Conservation (phyloP, 768 basidiomycete genomes). For the Hygrocybe punicea region DNA sequence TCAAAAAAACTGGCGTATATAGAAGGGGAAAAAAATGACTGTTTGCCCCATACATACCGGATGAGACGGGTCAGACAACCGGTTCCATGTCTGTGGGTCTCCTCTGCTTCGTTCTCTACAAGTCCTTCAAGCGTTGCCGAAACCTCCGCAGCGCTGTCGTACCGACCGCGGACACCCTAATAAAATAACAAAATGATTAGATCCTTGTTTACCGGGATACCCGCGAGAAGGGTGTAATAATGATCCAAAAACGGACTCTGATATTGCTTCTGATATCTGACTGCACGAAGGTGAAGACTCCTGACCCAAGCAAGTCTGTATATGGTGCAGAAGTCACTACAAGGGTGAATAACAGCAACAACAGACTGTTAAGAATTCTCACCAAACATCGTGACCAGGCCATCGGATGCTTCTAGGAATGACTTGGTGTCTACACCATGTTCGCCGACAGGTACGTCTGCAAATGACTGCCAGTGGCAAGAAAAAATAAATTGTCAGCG, state of each 20-base stretch:
- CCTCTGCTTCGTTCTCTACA: slow-evolving; percentile 48
- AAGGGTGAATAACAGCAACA: slow-evolving; percentile 7
- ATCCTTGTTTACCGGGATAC: no score
- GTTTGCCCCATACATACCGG: slow-evolving; percentile 53
- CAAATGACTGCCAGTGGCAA: neutral
- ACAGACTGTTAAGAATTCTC: slow-evolving; percentile 20
- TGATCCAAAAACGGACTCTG: slow-evolving; percentile 40
- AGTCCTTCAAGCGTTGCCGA: slow-evolving; percentile 61
- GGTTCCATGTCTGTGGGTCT: slow-evolving; percentile 47
- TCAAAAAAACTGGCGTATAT: no score
- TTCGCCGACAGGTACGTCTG: no score
- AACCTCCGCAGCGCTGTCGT: slow-evolving; percentile 38
- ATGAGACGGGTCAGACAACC: slow-evolving; percentile 63
- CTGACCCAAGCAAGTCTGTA: slow-evolving; percentile 63
- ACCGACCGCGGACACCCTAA: slow-evolving; percentile 64
- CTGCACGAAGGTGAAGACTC: slow-evolving; percentile 72
- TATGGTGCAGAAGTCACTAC: slow-evolving; percentile 1
- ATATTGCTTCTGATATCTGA: slow-evolving; percentile 68
- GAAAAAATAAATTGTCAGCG: no score
- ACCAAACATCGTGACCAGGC: slow-evolving; percentile 74
- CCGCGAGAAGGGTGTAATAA: slow-evolving; percentile 9
- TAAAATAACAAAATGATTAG: slow-evolving; percentile 8
- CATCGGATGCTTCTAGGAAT: slow-evolving; percentile 69
- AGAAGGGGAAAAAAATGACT: no score
- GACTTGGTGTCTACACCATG: neutral